Conservation (phyloP, 1,139 yeast genomes). For the Lodderomyces oxycetoniae region DNA sequence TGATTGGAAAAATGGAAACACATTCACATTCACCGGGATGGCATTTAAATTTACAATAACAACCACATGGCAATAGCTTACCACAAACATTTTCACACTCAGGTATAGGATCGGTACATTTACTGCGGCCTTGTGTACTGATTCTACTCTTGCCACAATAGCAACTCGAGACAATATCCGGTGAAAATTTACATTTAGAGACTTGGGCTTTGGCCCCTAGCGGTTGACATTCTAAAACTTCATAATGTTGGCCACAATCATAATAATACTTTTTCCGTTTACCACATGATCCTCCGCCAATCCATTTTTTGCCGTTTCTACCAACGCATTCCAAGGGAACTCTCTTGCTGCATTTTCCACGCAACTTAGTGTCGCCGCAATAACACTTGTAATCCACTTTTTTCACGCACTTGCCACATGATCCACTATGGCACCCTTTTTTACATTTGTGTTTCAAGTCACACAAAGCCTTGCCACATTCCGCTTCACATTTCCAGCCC, state of each 20-base stretch:
- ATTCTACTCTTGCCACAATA: conserved; percentile 64
- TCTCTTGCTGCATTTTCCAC: conserved; percentile 49
- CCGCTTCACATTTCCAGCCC: conserved; percentile 66
- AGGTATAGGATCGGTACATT: conserved; percentile 75
- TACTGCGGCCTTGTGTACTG: conserved; percentile 30
- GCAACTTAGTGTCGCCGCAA: conserved; percentile 57
- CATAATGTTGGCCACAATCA: conserved; percentile 67
- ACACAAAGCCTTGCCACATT: conserved; percentile 62
- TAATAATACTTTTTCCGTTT: conserved; percentile 46
- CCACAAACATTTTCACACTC: conserved; percentile 65
- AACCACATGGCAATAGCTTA: conserved; percentile 68
- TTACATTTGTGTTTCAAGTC: conserved; percentile 62
- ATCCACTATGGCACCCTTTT: conserved; percentile 55
- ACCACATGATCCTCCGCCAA: conserved; percentile 62
- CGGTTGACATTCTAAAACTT: conserved; percentile 57
- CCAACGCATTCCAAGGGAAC: conserved; percentile 25
- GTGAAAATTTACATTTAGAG: conserved; percentile 59
- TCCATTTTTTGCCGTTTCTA: conserved; percentile 34
- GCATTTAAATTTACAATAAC: conserved; percentile 60
- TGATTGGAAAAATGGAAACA: conserved; percentile 37
- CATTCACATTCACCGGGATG: conserved; percentile 80
- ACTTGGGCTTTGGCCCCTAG: conserved; percentile 23
- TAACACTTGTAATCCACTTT: conserved; percentile 52
- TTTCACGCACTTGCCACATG: conserved; percentile 66
- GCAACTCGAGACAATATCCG: conserved; percentile 56